Conservation (phyloP, 371 early-diverging fungal species). For the Conidiobolus coronatus region DNA sequence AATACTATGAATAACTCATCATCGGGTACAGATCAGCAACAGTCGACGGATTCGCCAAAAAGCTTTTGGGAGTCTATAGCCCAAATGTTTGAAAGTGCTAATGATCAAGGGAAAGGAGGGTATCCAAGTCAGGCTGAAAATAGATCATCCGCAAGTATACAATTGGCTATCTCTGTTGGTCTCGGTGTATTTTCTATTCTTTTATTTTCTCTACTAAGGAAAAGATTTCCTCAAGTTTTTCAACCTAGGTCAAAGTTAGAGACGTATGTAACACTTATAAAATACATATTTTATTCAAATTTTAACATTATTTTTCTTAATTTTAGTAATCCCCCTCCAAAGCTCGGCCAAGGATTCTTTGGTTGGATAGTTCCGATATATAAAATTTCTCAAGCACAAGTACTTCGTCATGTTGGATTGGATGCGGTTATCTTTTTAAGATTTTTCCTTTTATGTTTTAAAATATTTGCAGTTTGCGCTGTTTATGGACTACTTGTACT, state of each 20-base stretch:
- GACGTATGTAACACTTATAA: background rate
- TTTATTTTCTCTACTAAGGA: background rate
- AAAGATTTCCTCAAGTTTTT: background rate
- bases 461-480: background rate
- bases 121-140: background rate
- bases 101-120: no score
- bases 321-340: background rate
- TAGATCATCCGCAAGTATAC: background rate
- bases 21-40: no score
- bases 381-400: background rate
- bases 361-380: conserved; percentile 1
- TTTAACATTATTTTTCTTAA: background rate
- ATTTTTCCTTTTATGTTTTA: conserved; percentile 13
- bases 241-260: background rate
- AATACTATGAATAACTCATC: no score
- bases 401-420: conserved; percentile 19
- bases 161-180: background rate
- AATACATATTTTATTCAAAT: background rate
- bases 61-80: no score
- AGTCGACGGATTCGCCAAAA: no score
- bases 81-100: no score
- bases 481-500: conserved; percentile 1
- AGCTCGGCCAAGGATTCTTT: background rate
- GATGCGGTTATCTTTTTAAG: conserved; percentile 43
- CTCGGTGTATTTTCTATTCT: background rate